These are phyloP conservation scores for Fusarium penzigii DNA, from an alignment of 2,329 filamentous ascomycete species.

Conservation along the genomic window DNA sequence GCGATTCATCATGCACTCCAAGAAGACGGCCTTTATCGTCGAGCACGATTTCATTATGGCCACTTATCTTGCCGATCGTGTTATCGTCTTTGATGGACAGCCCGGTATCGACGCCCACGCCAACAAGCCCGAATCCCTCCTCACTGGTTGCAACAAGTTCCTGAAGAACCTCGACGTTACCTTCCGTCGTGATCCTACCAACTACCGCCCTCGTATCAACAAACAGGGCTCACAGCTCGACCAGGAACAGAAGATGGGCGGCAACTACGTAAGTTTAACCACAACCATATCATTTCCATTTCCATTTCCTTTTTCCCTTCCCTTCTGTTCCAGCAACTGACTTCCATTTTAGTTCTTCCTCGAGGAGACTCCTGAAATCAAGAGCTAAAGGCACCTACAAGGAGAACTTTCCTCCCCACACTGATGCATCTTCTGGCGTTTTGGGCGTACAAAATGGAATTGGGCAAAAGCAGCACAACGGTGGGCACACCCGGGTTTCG, in stretches of 20 bases:
- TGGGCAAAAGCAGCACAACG: conserved; percentile 31
- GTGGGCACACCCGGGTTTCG: conserved; percentile 32
- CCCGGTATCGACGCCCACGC: conserved; percentile 87
- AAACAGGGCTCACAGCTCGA: conserved; percentile 94
- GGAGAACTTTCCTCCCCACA: conserved; percentile 34
- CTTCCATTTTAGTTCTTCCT: conserved; percentile 77
- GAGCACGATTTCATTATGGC: conserved; percentile 99
- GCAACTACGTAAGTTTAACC: conserved; percentile 78
- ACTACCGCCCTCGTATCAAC: conserved; percentile 97
- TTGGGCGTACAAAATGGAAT: conserved; percentile 51
- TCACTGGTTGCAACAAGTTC: conserved; percentile 96
- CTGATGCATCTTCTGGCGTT: conserved; percentile 46
- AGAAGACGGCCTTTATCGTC: conserved; percentile 98
- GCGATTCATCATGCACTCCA: conserved; percentile 99
- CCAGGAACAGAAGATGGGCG: conserved; percentile 91
- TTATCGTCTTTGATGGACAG: conserved; percentile 97
- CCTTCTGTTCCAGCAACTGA: conserved; percentile 11
- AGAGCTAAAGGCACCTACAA: conserved; percentile 51
- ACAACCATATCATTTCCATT: no score
- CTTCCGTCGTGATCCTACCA: conserved; percentile 96
- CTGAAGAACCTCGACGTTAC: conserved; percentile 96
- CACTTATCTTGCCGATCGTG: conserved; percentile 77
- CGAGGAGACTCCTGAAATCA: conserved; percentile 64
- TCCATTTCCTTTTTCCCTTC: background rate
- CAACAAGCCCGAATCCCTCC: conserved; percentile 85